Percentiles rank a stretch among this genome's conserved stretches.
Evolutionary conservation across 768 basidiomycete genomes (phyloP).

Genomic region (Cystofilobasidium bisporidii): DNA sequence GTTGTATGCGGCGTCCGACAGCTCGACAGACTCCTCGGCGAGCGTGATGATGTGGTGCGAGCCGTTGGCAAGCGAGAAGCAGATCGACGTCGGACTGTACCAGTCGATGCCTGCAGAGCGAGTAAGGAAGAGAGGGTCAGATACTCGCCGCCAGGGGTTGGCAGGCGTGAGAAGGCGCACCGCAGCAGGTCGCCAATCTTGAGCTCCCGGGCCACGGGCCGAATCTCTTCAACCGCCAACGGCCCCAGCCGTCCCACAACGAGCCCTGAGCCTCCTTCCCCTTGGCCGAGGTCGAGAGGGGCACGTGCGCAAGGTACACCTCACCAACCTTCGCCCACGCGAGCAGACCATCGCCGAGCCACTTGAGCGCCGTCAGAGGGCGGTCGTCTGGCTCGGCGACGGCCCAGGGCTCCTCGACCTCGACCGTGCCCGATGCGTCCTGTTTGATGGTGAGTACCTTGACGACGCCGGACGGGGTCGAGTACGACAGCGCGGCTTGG

Average conservation of each 20-base stretch:
- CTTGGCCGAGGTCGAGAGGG: not conserved
- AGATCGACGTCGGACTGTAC: not conserved
- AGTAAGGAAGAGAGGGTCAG: not conserved
- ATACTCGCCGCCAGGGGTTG: not conserved
- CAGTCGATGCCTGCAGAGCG: not conserved
- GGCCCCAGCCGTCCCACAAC: not conserved
- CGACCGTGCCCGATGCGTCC: not conserved
- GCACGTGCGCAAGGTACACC: not conserved
- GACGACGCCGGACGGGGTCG: not conserved
- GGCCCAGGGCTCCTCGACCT: not conserved
- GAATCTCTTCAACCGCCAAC: not conserved
- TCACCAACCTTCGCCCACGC: conserved; percentile 4
- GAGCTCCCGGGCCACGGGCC: conserved; percentile 5
- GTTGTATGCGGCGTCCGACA: not conserved
- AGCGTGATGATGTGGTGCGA: conserved; percentile 7
- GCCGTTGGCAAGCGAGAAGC: conserved; percentile 7
- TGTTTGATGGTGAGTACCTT: not conserved
- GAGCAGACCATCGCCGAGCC: not conserved
- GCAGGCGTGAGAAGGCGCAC: not conserved
- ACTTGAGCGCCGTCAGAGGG: not conserved
- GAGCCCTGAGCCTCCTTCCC: not conserved
- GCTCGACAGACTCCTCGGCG: not conserved
- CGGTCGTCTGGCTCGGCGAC: not conserved
- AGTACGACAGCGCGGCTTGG: conserved; percentile 5
- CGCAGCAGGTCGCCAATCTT: not conserved